Base-by-base conservation (phyloP, 441 rosid species). In the Brassica balearica region DNA sequence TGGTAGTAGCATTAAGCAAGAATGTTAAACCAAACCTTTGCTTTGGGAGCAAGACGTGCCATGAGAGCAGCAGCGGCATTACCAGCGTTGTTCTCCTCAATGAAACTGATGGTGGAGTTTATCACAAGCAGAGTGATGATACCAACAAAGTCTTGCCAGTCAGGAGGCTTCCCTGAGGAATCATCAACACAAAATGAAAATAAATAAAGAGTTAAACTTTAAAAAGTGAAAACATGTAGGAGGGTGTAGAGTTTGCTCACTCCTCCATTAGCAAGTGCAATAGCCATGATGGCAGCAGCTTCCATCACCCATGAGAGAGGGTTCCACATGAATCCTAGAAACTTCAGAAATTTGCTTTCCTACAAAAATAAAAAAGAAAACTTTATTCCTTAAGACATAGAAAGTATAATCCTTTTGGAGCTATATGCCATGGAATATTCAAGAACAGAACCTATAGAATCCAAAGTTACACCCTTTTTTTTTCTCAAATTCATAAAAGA, bases 301-400 rank as follows among this genome's bases (percentile, higher is more conserved):
- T 95, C 99, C 98, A 95, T 95, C 66, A 95, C 99, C 99, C 99
- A 95, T 29, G 99, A 95, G 61, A 95, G 89, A 74, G 97, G 99
- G 74, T 93, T 95, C 99, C 98, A 95, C 98, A 95, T 93, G 77
- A 95, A 95, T 19, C 99, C 96, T 86, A 91, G 77, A 79, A 87
- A 93, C 72, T 93, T 95, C 80, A 95, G 60, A 66, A 95, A 74
- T 80, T 95, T 95, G 82, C 99, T 91, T 83, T 93, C 99, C 99
- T 92, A 19, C 20, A 71, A 4, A 25, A 23, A 3, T 36, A 77
- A 23, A 23, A 73, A 29, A 29, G 0, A 2, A 15, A 73, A 20
- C 60, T 62, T 61, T 51, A 19, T 36, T 63, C 74, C 34, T 56
- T 17, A 66, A 61, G 3, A 34, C 43, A 78, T 78, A 4, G 23